Percentiles rank a stretch among this genome's conserved stretches.
Conservation (phyloP, 2,329 filamentous ascomycete genomes). For the Tolypocladium ovalisporum region DNA sequence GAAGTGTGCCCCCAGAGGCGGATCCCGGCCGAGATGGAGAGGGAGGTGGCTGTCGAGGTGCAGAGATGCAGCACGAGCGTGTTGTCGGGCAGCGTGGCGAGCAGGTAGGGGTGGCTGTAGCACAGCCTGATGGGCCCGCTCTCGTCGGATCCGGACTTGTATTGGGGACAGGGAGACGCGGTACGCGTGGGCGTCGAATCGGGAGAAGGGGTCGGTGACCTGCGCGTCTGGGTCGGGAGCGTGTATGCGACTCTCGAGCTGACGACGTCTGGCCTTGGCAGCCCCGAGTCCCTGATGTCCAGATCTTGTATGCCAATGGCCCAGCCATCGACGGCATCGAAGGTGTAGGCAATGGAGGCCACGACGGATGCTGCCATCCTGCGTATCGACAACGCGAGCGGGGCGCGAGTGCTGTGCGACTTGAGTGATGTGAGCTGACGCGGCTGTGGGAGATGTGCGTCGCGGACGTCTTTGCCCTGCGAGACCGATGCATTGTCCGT, state of each 20-base stretch:
- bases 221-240: conserved; percentile 17
- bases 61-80: conserved; percentile 76
- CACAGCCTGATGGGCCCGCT: conserved; percentile 51
- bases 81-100: conserved; percentile 78
- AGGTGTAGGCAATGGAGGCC: conserved; percentile 80
- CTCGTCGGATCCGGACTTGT: conserved; percentile 7
- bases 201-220: conserved; percentile 6
- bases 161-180: conserved; percentile 4
- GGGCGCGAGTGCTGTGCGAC: conserved; percentile 68
- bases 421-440: conserved; percentile 63
- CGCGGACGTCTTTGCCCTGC: background rate
- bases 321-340: conserved; percentile 72
- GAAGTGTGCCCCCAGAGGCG: conserved; percentile 89
- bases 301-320: conserved; percentile 88
- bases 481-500: conserved; percentile 1
- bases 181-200: conserved; percentile 4
- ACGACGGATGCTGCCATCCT: conserved; percentile 51
- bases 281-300: conserved; percentile 39
- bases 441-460: conserved; percentile 12
- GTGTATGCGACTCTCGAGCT: conserved; percentile 26
- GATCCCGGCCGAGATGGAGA: conserved; percentile 62
- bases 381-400: conserved; percentile 76
- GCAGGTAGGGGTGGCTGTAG: conserved; percentile 73
- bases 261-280: conserved; percentile 15
- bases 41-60: conserved; percentile 53